Percentiles rank a stretch among this genome's conserved stretches.
phyloP scores from a whole-genome alignment of 768 basidiomycete genomes.

The Phaeolepiota aurea region DNA sequence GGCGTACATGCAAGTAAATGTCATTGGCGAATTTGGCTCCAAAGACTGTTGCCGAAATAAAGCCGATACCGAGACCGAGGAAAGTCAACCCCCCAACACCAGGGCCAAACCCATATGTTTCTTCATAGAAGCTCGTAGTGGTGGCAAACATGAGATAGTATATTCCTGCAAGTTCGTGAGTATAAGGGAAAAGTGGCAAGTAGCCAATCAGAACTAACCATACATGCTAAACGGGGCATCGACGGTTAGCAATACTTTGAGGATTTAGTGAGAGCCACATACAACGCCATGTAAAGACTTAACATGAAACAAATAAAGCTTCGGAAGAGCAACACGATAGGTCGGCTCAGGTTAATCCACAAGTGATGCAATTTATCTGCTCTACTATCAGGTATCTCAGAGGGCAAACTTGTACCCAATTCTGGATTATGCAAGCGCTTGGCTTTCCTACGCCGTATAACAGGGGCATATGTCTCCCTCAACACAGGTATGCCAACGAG shows the following conservation, averaged over 20 bases:
- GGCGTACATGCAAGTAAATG: constrained; percentile 38
- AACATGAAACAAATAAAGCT: constrained; percentile 67
- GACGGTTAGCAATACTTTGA: too few relatives aligned
- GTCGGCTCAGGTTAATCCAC: constrained; percentile 56
- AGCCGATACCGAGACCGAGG: constrained; percentile 50
- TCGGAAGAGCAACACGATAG: constrained; percentile 44
- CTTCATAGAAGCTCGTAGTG: constrained; percentile 50
- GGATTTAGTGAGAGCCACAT: too few relatives aligned
- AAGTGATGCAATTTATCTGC: constrained; percentile 27
- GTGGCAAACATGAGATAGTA: constrained; percentile 71
- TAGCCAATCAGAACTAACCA: not conserved
- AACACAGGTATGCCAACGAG: constrained; percentile 50
- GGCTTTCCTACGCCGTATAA: constrained; percentile 46
- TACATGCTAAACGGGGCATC: not conserved
- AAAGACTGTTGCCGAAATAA: constrained; percentile 35
- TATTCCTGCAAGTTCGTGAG: constrained; percentile 25
- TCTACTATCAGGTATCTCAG: constrained; percentile 18
- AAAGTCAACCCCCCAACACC: constrained; percentile 49
- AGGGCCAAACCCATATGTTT: constrained; percentile 40
- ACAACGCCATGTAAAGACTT: constrained; percentile 67
- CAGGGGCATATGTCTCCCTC: constrained; percentile 68
- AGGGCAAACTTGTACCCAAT: constrained; percentile 23
- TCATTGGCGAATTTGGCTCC: constrained; percentile 41
- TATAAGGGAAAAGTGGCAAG: constrained; percentile 3
- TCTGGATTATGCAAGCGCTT: constrained; percentile 34